Evolutionary conservation across 805 yeast genomes (phyloP).

Genomic region (Ogataea populi-albae): DNA sequence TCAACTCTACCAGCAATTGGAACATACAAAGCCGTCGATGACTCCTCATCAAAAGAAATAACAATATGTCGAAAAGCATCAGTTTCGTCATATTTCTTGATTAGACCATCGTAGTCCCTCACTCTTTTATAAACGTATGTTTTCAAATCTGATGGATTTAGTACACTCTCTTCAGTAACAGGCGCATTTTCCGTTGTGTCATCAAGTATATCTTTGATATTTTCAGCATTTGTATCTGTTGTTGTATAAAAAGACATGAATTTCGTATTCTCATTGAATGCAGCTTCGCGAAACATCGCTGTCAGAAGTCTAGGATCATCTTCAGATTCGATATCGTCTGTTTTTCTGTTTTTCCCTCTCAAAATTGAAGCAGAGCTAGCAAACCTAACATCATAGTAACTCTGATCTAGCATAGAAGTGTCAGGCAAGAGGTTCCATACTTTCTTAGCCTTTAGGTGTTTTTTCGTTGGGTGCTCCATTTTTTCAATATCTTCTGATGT

Average conservation of each 20-base stretch:
- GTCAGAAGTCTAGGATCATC: conserved; percentile 42
- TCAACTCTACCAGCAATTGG: conserved; percentile 78
- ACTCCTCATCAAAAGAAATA: conserved; percentile 55
- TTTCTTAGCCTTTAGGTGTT: conserved; percentile 65
- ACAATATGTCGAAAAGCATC: conserved; percentile 62
- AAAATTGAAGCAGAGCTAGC: conserved; percentile 51
- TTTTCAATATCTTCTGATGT: conserved; percentile 38
- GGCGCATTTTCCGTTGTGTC: conserved; percentile 49
- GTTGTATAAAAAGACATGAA: conserved; percentile 73
- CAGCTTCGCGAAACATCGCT: conserved; percentile 70
- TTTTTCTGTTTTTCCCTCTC: conserved; percentile 34
- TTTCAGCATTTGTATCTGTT: conserved; percentile 39
- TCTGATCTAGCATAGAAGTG: conserved; percentile 83
- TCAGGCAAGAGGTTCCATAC: conserved; percentile 88
- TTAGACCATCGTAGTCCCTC: conserved; percentile 78
- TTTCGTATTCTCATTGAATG: conserved; percentile 59
- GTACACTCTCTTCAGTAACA: conserved; percentile 45
- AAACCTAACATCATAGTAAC: conserved; percentile 62
- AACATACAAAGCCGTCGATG: conserved; percentile 64
- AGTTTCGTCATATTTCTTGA: conserved; percentile 40
- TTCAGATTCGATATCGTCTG: conserved; percentile 31
- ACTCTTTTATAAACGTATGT: conserved; percentile 57
- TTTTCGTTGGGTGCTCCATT: conserved; percentile 77
- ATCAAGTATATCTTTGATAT: conserved; percentile 41
- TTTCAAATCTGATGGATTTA: conserved; percentile 34